Conservation (phyloP, 1,139 yeast species). For the Hansenula anomala region DNA sequence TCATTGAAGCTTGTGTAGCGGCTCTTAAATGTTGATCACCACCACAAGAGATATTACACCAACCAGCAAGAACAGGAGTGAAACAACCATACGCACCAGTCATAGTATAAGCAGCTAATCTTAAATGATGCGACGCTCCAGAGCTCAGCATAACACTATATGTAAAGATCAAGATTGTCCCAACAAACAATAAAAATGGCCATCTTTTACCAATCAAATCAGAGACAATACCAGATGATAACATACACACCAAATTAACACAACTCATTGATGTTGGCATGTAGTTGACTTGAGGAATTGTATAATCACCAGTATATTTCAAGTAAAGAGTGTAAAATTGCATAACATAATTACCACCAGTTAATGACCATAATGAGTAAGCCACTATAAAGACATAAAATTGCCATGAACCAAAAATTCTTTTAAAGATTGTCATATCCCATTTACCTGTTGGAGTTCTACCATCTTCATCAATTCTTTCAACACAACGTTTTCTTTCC, state of each 20-base stretch:
- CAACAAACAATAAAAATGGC: constrained; percentile 1
- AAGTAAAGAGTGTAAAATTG: constrained; percentile 16
- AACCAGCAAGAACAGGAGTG: background rate
- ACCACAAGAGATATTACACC: background rate
- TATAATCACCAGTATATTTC: constrained; percentile 14
- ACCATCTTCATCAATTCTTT: constrained; percentile 2
- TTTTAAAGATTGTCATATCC: background rate
- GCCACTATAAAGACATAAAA: background rate
- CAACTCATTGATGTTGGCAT: constrained; percentile 13
- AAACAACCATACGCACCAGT: background rate
- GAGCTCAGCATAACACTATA: background rate
- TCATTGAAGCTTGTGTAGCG: background rate
- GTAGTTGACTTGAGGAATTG: constrained; percentile 20
- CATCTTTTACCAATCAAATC: background rate
- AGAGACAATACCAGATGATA: constrained; percentile 7
- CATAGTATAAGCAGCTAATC: background rate
- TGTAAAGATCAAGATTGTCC: background rate
- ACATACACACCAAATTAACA: constrained; percentile 1
- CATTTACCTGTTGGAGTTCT: background rate
- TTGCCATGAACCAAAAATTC: constrained; percentile 1
- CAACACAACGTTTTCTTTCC: background rate
- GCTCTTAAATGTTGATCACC: background rate
- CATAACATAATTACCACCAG: background rate
- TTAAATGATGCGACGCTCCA: background rate
- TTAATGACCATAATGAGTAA: background rate